These are phyloP conservation scores for Coniochaeta prunicola DNA, from an alignment of 2,329 filamentous ascomycete genomes.

Conservation along the genomic window DNA sequence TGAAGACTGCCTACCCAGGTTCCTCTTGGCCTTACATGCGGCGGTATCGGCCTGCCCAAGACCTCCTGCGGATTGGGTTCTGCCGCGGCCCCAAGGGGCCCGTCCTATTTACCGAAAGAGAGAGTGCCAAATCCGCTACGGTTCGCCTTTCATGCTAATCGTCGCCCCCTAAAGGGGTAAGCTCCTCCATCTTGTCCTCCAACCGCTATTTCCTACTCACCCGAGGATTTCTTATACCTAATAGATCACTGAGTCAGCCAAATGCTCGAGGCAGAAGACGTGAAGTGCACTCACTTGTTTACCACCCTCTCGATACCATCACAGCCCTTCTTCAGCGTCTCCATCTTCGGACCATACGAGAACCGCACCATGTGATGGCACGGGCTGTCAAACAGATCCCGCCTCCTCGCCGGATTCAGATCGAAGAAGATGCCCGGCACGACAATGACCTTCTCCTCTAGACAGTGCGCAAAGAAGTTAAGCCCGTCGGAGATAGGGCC, in stretches of 20 bases:
- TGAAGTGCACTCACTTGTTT: conserved; percentile 48
- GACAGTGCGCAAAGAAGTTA: conserved; percentile 93
- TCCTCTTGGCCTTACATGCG: not conserved
- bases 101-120: not conserved
- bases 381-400: conserved; percentile 89
- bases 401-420: conserved; percentile 79
- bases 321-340: conserved; percentile 68
- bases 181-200: not conserved
- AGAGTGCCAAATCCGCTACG: not conserved
- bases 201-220: not conserved
- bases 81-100: not conserved
- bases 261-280: not conserved
- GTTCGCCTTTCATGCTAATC: not conserved
- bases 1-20: too few species aligned
- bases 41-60: not conserved
- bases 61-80: not conserved
- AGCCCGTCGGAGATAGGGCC: conserved; percentile 83
- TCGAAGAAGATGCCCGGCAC: conserved; percentile 98
- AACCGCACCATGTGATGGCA: conserved; percentile 89
- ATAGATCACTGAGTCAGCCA: not conserved
- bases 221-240: conserved; percentile 12
- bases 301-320: conserved; percentile 82
- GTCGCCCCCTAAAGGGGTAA: not conserved
- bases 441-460: conserved; percentile 92
- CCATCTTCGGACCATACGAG: conserved; percentile 78